These are phyloP conservation scores for Euphrasia confusa DNA, from an alignment of 257 asterid genomes.

Conservation along the genomic window DNA sequence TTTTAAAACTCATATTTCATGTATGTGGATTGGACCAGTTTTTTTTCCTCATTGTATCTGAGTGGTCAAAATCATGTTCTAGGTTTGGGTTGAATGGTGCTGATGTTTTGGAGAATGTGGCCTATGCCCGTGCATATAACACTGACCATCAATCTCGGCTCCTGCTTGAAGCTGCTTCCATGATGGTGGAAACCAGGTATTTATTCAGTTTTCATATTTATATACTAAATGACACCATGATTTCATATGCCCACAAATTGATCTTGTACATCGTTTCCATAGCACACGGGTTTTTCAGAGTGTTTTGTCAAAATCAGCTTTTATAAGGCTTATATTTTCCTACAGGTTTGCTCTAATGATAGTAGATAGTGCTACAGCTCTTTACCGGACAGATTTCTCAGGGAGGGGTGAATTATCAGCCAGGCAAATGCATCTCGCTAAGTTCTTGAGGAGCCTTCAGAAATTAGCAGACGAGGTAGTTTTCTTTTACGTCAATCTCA, in stretches of 20 bases:
- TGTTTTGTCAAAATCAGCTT: not conserved
- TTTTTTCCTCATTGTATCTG: slow-evolving; percentile 7
- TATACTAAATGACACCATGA: not conserved
- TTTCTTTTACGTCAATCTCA: too few species aligned
- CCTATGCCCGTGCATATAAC: slow-evolving; percentile 97
- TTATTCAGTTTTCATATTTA: not conserved
- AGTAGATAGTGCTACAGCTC: not conserved
- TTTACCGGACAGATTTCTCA: not conserved
- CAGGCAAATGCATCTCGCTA: not conserved
- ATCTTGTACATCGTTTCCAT: not conserved
- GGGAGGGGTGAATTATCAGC: not conserved
- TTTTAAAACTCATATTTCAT: not conserved
- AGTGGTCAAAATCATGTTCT: slow-evolving; percentile 14
- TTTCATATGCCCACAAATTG: not conserved
- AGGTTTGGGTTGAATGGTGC: slow-evolving; percentile 93
- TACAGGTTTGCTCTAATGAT: not conserved
- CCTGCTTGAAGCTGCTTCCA: slow-evolving; percentile 93
- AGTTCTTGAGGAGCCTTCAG: too few species aligned
- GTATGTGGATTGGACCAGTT: slow-evolving; percentile 3
- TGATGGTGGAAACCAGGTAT: slow-evolving; percentile 97
- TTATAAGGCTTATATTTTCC: not conserved
- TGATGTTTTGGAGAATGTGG: slow-evolving; percentile 95
- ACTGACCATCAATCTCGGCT: slow-evolving; percentile 98
- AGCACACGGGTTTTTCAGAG: not conserved
- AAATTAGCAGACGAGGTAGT: too few species aligned